Conservation (phyloP, 1,284 basidiomycete genomes). For the Trametes hirsuta region DNA sequence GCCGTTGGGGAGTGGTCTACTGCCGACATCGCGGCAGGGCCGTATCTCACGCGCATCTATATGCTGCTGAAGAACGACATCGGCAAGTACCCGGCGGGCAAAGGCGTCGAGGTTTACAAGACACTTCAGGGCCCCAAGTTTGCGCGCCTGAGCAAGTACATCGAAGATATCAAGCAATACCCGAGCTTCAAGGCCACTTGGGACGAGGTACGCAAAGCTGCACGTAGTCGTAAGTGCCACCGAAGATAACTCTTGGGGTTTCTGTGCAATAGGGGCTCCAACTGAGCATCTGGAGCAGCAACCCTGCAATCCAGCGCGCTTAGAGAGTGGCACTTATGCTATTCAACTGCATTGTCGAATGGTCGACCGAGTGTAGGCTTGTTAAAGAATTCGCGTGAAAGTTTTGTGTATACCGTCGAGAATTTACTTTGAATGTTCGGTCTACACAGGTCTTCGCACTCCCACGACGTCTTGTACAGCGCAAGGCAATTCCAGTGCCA, state of each 20-base stretch:
- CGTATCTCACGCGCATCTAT: constrained; percentile 38
- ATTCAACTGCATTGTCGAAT: no score
- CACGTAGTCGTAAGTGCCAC: neutral
- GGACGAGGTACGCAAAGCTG: constrained; percentile 28
- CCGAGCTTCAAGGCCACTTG: constrained; percentile 36
- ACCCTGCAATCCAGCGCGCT: neutral
- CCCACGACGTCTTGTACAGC: no score
- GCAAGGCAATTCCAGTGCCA: no score
- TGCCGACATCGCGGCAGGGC: constrained; percentile 55
- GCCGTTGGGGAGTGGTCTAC: constrained; percentile 46
- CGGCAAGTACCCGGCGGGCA: constrained; percentile 33
- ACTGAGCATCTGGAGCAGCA: neutral
- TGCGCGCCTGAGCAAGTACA: constrained; percentile 35
- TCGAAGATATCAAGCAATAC: constrained; percentile 32
- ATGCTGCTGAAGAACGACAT: constrained; percentile 34
- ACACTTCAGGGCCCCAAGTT: constrained; percentile 31
- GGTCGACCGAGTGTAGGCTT: no score
- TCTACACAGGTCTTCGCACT: no score
- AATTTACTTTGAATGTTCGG: no score
- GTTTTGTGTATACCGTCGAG: no score
- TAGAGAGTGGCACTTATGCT: neutral
- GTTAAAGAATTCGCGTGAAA: no score
- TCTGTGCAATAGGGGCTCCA: neutral
- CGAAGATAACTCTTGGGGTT: neutral
- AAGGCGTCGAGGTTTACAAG: constrained; percentile 31